Base-by-base conservation (phyloP, 352 stramenopile genomes). In the Blastocystis sp. region DNA sequence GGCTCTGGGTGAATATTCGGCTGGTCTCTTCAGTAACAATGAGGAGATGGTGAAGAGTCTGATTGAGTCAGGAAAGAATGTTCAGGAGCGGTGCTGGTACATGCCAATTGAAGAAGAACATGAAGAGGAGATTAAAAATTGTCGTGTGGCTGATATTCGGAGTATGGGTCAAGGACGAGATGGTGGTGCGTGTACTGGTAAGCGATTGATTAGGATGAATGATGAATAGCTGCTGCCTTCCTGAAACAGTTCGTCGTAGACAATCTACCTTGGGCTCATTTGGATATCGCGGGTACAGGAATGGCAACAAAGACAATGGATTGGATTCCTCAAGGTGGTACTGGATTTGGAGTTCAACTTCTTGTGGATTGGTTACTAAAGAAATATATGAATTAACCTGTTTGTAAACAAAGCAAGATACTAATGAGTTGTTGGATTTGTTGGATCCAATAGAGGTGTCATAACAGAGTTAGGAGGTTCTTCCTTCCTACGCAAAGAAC, bases 21-120 rank as follows among this genome's bases (percentile, higher is more conserved):
- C 93, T 2, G 93, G 94, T 5, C 88, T 92, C 29, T 97, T 97
- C 88, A 94, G 91, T 86, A 97, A 97, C 89, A 92, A 93, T 63
- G 92, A 96, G 63, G 90, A 92, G 1, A 88, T 97, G n/a, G 91
- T 91, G 11, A 87, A 89, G 58, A 90, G 92, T 52, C 88, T 97
- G 19, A 52, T 92, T 89, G 88, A 92, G 42, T 89, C 90, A 7
- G 93, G 92, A 9, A 91, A 87, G 27, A 80, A 88, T 39, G 93
- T 91, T 42, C 88, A 94, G 74, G 93, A 96, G 90, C 92, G 92
- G 58, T 94, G 93, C 90, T 96, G 93, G 93, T 92, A 89, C 56
- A 88, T 96, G 88, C 93, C 93, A 12, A 94, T 96, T 86, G 90
- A 94, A 7, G 91, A 92, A 0, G 92, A 95, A 88, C 92, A 95